A percentile compares a stretch with the other conserved stretches of the same genome.
Evolutionary conservation across 2,329 filamentous ascomycete genomes (phyloP).

Genomic region (Cordyceps fumosorosea): DNA sequence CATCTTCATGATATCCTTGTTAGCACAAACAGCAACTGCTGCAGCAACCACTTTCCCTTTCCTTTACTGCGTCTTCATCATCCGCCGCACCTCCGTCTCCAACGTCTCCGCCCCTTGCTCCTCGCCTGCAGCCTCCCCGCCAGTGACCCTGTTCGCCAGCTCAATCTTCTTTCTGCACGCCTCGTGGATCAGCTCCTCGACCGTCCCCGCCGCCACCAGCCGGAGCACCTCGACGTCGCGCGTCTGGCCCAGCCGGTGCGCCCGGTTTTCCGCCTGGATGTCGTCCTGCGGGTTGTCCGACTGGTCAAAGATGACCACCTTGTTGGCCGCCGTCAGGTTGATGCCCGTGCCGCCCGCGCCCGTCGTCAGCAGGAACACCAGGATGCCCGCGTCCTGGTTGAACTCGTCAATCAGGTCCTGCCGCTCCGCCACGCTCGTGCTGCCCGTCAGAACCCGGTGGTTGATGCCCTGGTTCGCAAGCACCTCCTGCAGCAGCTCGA

Average conservation of each 20-base stretch:
- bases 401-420: slow-evolving; percentile 87
- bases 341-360: slow-evolving; percentile 95
- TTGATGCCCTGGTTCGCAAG: slow-evolving; percentile 65
- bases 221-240: slow-evolving; percentile 85
- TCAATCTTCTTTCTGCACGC: slow-evolving; percentile 90
- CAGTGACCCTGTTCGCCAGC: slow-evolving; percentile 60
- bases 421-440: slow-evolving; percentile 72
- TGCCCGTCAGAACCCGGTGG: slow-evolving; percentile 82
- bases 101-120: slow-evolving; percentile 26
- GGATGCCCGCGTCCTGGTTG: slow-evolving; percentile 66
- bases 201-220: slow-evolving; percentile 71
- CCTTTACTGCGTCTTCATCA: slow-evolving; percentile 29
- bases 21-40: neutral
- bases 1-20: neutral
- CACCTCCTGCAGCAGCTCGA: slow-evolving; percentile 83
- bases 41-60: neutral
- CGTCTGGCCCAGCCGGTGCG: slow-evolving; percentile 88
- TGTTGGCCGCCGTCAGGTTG: slow-evolving; percentile 92
- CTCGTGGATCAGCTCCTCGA: slow-evolving; percentile 89
- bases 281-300: slow-evolving; percentile 98
- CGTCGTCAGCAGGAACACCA: slow-evolving; percentile 88
- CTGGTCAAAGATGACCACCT: slow-evolving; percentile 94
- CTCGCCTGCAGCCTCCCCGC: slow-evolving; percentile 28
- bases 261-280: slow-evolving; percentile 95
- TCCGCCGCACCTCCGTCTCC: slow-evolving; percentile 19